Evolutionary conservation across 75 land plant genomes (phyloP).

Genomic region (Picea glauca): DNA sequence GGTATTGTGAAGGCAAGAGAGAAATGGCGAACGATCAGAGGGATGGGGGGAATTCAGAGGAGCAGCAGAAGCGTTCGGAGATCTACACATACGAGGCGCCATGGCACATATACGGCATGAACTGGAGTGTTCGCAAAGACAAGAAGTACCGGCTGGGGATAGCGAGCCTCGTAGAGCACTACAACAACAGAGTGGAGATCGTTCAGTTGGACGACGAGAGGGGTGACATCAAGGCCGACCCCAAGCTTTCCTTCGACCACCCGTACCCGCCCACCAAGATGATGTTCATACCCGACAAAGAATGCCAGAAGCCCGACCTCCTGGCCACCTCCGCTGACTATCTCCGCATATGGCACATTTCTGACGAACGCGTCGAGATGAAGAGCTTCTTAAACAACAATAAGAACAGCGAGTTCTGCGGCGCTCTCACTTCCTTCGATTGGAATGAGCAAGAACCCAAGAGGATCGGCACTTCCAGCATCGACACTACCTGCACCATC

Average conservation of each 20-base stretch:
- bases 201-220: slow-evolving; percentile 50
- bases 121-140: slow-evolving; percentile 53
- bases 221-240: slow-evolving; percentile 34
- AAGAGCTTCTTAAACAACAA: slow-evolving; percentile 20
- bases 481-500: slow-evolving; percentile 51
- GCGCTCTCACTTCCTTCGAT: slow-evolving; percentile 48
- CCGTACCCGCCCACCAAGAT: slow-evolving; percentile 52
- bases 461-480: slow-evolving; percentile 45
- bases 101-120: slow-evolving; percentile 51
- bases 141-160: slow-evolving; percentile 43
- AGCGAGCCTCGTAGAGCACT: slow-evolving; percentile 44
- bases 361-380: slow-evolving; percentile 37
- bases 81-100: slow-evolving; percentile 54
- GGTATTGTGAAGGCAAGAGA: too few species aligned
- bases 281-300: slow-evolving; percentile 55
- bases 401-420: slow-evolving; percentile 35
- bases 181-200: slow-evolving; percentile 41
- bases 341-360: slow-evolving; percentile 44
- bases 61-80: not conserved
- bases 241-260: slow-evolving; percentile 39
- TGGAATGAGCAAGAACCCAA: slow-evolving; percentile 49
- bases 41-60: too few species aligned
- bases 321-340: slow-evolving; percentile 51
- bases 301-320: slow-evolving; percentile 41
- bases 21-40: too few species aligned